phyloP scores from a whole-genome alignment of 352 stramenopile genomes.

The Phytophthora aleatoria region DNA sequence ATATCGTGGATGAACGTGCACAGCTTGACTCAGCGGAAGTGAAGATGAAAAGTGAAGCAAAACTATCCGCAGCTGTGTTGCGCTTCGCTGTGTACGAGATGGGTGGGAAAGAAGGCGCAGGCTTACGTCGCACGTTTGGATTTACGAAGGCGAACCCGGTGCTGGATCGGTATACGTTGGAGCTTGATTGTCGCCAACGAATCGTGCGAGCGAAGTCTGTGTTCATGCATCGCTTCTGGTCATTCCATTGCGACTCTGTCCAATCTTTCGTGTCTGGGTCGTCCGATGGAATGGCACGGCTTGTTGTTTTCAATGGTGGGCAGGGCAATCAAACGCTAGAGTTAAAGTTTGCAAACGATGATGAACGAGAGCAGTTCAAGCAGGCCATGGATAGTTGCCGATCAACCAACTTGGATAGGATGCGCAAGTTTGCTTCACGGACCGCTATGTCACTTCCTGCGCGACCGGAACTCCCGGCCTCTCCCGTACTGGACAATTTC shows the following conservation, averaged over 20 bases:
- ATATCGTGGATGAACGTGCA: conserved; percentile 68
- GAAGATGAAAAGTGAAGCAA: conserved; percentile 38
- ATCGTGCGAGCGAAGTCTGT: conserved; percentile 82
- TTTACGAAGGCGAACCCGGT: conserved; percentile 76
- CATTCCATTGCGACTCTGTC: conserved; percentile 76
- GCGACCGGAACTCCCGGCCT: conserved; percentile 25
- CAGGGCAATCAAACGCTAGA: conserved; percentile 65
- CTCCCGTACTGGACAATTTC: conserved; percentile 32
- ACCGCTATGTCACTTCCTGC: conserved; percentile 27
- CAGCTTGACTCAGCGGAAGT: conserved; percentile 33
- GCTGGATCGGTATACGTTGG: conserved; percentile 78
- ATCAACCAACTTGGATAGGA: conserved; percentile 45
- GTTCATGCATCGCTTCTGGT: conserved; percentile 84
- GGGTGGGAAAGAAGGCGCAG: conserved; percentile 56
- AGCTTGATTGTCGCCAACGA: conserved; percentile 73
- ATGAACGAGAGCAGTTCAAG: conserved; percentile 69
- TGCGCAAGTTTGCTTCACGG: conserved; percentile 38
- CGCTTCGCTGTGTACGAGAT: conserved; percentile 81
- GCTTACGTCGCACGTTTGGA: conserved; percentile 62
- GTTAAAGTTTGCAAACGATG: conserved; percentile 77
- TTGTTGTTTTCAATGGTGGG: conserved; percentile 62
- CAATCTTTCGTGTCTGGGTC: conserved; percentile 49
- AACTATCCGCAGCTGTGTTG: conserved; percentile 65
- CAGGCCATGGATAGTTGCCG: conserved; percentile 60
- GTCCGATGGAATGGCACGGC: conserved; percentile 42